Base-by-base conservation (phyloP, 2,329 filamentous ascomycete species). In the Aspergillus texensis region DNA sequence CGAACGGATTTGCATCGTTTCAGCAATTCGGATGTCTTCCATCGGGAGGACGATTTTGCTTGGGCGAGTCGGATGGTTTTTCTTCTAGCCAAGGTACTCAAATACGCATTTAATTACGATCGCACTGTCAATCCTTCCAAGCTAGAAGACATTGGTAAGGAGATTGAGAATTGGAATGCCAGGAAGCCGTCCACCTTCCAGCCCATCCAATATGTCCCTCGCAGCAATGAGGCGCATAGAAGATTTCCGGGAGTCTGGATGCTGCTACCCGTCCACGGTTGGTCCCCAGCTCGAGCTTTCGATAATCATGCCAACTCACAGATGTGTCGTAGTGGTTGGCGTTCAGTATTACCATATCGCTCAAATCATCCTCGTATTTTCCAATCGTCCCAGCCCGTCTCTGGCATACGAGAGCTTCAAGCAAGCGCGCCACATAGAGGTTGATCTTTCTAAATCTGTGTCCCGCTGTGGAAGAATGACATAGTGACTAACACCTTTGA, bases 51-150 rank as follows among this genome's bases (percentile, higher is more conserved):
- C 41, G 77, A 79, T 36, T 77, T 74, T 58, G 71, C 76, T 4
- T 79, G 75, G 68, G 74, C 75, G 1, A 79, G 75, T 53, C 62
- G 71, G 16, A 74, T 79, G 61, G 72, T 79, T 5, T 74, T 79
- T 36, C 62, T 78, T 8, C 71, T 79, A 14, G 76, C 76, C 8
- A 76, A 71, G 56, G 71, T 76, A 1, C 63, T 71, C 67, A 60
- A 74, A 41, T 62, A 53, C 46, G 64, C 67, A 3, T 70, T 73
- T 30, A 62, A 60, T 52, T 50, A 62, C 1, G 58, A 64, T 10
- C 52, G 56, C 2, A 48, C n/a, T 19, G 28, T 50, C 34, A 21
- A 61, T 26, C 36, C 24, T 34, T 41, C 57, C 28, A 6, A 24
- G 11, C 21, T 66, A 24, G 45, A 62, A 43, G 16, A 32, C 3